Base-by-base conservation (phyloP, 805 yeast genomes). In the Metschnikowia reukaufii region DNA sequence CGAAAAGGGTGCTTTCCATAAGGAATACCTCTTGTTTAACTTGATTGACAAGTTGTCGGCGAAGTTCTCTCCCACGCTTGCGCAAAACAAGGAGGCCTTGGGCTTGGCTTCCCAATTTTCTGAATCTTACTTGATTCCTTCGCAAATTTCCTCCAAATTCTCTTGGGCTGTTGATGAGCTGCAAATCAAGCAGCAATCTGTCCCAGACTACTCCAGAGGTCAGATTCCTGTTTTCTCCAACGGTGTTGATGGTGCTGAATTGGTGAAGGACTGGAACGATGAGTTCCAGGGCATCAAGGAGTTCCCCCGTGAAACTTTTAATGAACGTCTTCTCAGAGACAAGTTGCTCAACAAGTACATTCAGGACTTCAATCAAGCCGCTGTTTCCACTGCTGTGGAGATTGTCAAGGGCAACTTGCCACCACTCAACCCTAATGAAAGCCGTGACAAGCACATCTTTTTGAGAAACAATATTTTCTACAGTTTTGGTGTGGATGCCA, bases 251-350 rank as follows among this genome's bases (percentile, higher is more conserved):
- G 86, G 83, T 35, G 76, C 78, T 23, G 83, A 78, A 41, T 62
- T 68, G 17, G 66, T 70, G 35, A 84, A 84, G 58, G 96, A 92
- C 58, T 91, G 95, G 87, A 90, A 90, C 64, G 96, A 86, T 55
- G 97, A 94, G 57, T 82, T 82, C 60, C 98, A 94, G 71, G 76
- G 88, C 2, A 76, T 88, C 39, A 79, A 82, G 52, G 97, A 90
- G 54, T 74, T 89, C 51, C 82, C 89, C 27, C 71, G 74, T 30
- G 60, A 73, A 1, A 64, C 78, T 19, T 66, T 88, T 44, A 79
- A 78, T 45, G 90, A 87, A 51, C 78, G 91, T 51, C 73, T 89
- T 40, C 68, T 83, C 39, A 78, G 91, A 56, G 99, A 94, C 62
- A 81, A 84, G 55, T 66, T 89, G 44, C 69, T 89, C 48, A 81